Conservation (phyloP, 2,329 filamentous ascomycete genomes). For the Calonectria fujianensis region DNA sequence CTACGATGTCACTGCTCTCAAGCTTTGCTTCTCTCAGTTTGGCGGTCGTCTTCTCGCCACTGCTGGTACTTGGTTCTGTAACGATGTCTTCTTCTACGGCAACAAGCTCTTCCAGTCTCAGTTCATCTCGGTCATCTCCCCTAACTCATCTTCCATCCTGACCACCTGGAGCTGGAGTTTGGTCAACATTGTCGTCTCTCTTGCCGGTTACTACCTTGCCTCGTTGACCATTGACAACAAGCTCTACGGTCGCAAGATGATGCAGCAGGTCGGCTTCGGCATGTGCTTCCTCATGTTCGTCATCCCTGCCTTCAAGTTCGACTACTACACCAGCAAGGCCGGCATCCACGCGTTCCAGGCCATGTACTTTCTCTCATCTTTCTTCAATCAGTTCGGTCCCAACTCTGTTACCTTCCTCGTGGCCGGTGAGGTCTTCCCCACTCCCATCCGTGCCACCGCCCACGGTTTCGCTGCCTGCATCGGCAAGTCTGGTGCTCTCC, state of each 20-base stretch:
- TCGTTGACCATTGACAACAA: constrained; percentile 96
- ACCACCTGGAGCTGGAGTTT: constrained; percentile 94
- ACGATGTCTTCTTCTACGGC: constrained; percentile 99
- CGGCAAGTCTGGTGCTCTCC: constrained; percentile 91
- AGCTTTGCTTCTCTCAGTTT: constrained; percentile 87
- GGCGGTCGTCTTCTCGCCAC: constrained; percentile 91
- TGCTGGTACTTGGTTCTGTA: constrained; percentile 93
- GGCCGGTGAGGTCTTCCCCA: constrained; percentile 97
- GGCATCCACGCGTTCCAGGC: constrained; percentile 94
- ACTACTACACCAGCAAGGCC: constrained; percentile 83
- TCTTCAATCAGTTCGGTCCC: constrained; percentile 99
- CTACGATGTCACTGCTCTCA: constrained; percentile 91
- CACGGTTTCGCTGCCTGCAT: constrained; percentile 96
- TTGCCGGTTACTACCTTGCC: constrained; percentile 92
- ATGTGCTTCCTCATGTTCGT: constrained; percentile 96
- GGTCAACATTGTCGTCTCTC: constrained; percentile 90
- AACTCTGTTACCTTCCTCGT: constrained; percentile 98
- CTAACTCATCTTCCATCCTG: constrained; percentile 83
- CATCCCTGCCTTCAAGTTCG: constrained; percentile 90
- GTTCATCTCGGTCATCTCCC: constrained; percentile 89
- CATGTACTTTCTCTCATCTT: constrained; percentile 98
- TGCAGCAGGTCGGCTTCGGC: constrained; percentile 96
- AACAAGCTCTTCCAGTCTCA: constrained; percentile 98
- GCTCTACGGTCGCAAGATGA: constrained; percentile 95
- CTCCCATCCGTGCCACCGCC: constrained; percentile 92